Percentiles rank a stretch among this genome's conserved stretches.
These are phyloP conservation scores for Osmanthus fragrans DNA, from an alignment of 257 asterid species.

Conservation along the genomic window DNA sequence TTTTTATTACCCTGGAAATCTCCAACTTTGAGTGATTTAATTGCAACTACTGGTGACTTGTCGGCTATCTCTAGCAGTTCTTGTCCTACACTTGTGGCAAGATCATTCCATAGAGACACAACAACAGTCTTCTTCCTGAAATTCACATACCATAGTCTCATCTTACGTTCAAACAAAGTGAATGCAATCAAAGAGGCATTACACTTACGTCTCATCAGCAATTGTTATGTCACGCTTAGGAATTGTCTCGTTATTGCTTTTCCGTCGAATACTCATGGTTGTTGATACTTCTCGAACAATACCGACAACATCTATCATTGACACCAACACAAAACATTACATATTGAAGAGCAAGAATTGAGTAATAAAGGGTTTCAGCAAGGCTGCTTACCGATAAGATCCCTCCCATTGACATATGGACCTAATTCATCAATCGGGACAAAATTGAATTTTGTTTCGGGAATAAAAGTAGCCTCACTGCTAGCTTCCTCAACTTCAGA, in stretches of 20 bases:
- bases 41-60: slow-evolving; percentile 90
- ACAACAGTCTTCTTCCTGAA: slow-evolving; percentile 81
- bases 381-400: slow-evolving; percentile 70
- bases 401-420: slow-evolving; percentile 81
- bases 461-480: slow-evolving; percentile 66
- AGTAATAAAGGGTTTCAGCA: not conserved
- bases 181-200: not conserved
- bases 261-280: slow-evolving; percentile 79
- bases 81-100: slow-evolving; percentile 58
- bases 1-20: slow-evolving; percentile 74
- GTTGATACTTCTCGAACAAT: slow-evolving; percentile 83
- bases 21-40: slow-evolving; percentile 85
- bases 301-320: slow-evolving; percentile 77
- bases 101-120: slow-evolving; percentile 64
- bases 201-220: slow-evolving; percentile 84
- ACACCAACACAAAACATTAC: slow-evolving; percentile 8
- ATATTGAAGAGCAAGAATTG: slow-evolving; percentile 5
- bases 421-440: slow-evolving; percentile 89
- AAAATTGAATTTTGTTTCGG: slow-evolving; percentile 72
- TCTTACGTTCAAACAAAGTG: not conserved
- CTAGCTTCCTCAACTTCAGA: slow-evolving; percentile 81
- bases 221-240: slow-evolving; percentile 93
- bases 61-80: slow-evolving; percentile 78
- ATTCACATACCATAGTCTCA: slow-evolving; percentile 4
- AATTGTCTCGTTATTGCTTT: slow-evolving; percentile 63